Evolutionary conservation across 164 flowering plant species (phyloP).

Genomic region (Umbellularia californica): DNA sequence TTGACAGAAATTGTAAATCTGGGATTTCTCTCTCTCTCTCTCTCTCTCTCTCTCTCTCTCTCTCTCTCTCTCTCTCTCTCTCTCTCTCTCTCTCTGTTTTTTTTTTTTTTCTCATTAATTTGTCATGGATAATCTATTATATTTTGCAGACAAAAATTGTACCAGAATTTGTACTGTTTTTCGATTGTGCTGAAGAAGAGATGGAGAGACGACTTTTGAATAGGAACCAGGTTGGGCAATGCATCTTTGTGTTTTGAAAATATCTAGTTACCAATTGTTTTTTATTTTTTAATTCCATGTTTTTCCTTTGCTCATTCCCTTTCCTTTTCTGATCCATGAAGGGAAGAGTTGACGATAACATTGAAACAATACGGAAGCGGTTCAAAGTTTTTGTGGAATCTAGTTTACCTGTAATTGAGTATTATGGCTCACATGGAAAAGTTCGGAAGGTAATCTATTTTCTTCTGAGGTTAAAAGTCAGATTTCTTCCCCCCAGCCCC

Average conservation of each 20-base stretch:
- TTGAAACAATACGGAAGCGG: constrained; percentile 76
- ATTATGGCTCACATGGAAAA: constrained; percentile 60
- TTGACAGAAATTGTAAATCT: neutral
- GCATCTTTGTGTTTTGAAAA: neutral
- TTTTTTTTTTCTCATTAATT: no score
- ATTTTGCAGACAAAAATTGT: constrained; percentile 72
- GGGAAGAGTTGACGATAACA: constrained; percentile 95
- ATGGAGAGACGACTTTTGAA: constrained; percentile 88
- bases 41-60: no score
- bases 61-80: no score
- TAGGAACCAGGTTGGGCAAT: constrained; percentile 70
- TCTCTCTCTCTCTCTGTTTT: no score
- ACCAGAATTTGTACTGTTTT: constrained; percentile 74
- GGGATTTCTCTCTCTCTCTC: neutral
- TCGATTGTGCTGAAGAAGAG: constrained; percentile 86
- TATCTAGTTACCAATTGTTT: neutral
- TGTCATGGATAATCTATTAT: constrained; percentile 4
- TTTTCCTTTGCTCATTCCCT: neutral
- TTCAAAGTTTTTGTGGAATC: constrained; percentile 76
- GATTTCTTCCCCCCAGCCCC: no score
- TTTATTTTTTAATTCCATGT: neutral
- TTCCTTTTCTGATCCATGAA: constrained; percentile 17
- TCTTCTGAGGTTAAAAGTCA: neutral
- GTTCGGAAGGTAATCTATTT: constrained; percentile 52
- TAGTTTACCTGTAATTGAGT: constrained; percentile 70